phyloP scores from a whole-genome alignment of 2,329 filamentous ascomycete genomes.

The Cercospora janseana region DNA sequence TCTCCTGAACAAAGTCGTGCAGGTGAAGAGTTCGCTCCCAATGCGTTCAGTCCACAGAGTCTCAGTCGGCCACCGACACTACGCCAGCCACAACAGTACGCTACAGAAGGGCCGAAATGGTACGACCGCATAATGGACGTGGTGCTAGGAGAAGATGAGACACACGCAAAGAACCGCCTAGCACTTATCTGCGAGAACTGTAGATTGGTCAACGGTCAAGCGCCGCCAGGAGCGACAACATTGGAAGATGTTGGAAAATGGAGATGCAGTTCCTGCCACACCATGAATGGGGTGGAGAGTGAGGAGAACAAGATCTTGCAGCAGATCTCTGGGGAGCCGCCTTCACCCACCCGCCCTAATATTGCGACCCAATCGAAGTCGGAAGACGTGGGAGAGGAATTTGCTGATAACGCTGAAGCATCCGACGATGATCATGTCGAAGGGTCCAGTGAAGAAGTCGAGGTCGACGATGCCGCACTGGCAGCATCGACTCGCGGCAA shows the following conservation, averaged over 20 bases:
- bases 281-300: conserved; percentile 77
- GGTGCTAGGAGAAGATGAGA: conserved; percentile 92
- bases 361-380: conserved; percentile 1
- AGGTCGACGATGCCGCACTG: conserved; percentile 31
- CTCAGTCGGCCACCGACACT: conserved; percentile 42
- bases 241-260: conserved; percentile 80
- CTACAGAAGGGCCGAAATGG: conserved; percentile 61
- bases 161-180: conserved; percentile 82
- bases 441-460: conserved; percentile 22
- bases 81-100: conserved; percentile 27
- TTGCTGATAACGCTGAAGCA: conserved; percentile 30
- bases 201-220: conserved; percentile 90
- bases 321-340: conserved; percentile 49
- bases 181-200: conserved; percentile 81
- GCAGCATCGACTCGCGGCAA: conserved; percentile 45
- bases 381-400: conserved; percentile 15
- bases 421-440: no score
- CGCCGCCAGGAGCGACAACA: conserved; percentile 77
- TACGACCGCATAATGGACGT: conserved; percentile 93
- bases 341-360: conserved; percentile 14
- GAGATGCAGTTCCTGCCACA: conserved; percentile 83
- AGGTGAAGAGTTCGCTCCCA: conserved; percentile 68
- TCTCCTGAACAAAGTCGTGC: conserved; percentile 32
- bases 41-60: conserved; percentile 65
- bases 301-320: conserved; percentile 71